Evolutionary conservation across 2,329 filamentous ascomycete species (phyloP).

Genomic region (Pseudogymnoascus sp.): DNA sequence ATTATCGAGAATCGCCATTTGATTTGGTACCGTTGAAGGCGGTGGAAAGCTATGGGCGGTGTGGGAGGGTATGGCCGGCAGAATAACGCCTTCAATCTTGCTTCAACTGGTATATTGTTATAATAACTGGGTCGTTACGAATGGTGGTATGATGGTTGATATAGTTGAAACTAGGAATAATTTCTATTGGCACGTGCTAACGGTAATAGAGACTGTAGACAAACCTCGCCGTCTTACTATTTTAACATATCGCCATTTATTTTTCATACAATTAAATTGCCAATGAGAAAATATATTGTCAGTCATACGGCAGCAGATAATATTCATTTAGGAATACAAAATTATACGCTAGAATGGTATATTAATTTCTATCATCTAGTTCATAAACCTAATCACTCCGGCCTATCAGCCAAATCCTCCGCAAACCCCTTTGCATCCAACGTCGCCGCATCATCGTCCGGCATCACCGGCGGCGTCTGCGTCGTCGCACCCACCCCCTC

Average conservation of each 20-base stretch:
- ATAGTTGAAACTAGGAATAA: neutral
- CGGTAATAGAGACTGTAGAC: neutral
- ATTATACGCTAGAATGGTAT: neutral
- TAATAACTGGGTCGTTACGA: neutral
- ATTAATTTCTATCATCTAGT: neutral
- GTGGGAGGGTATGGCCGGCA: neutral
- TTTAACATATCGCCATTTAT: neutral
- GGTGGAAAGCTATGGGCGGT: neutral
- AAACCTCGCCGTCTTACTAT: no score
- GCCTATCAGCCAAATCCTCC: constrained; percentile 26
- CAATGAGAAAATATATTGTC: neutral
- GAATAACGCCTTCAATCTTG: neutral
- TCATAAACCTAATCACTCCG: neutral
- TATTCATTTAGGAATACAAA: no score
- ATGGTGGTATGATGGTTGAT: neutral
- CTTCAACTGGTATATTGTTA: neutral
- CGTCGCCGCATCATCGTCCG: constrained; percentile 41
- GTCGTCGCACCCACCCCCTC: constrained; percentile 15
- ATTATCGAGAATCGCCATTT: constrained; percentile 7
- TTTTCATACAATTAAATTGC: neutral
- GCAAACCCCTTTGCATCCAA: constrained; percentile 51
- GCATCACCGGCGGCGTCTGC: constrained; percentile 42
- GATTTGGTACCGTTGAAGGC: neutral
- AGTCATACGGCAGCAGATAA: neutral
- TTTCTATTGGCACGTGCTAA: neutral